Evolutionary conservation across 257 asterid species (phyloP).

Genomic region (Jasminum sambac): DNA sequence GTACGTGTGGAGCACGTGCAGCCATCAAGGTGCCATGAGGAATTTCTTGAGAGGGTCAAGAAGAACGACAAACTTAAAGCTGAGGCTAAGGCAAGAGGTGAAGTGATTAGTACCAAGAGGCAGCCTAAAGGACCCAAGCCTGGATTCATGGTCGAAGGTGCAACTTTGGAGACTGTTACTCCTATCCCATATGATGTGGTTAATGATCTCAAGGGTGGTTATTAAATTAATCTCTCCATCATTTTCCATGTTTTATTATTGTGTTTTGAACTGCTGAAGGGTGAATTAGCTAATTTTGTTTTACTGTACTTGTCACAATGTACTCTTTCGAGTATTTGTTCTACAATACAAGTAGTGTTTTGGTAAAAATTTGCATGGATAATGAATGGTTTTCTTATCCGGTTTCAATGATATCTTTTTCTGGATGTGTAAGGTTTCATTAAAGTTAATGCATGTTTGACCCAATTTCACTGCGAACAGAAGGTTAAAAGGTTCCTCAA

Average conservation of each 20-base stretch:
- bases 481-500: too few relatives aligned
- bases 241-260: not conserved
- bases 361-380: not conserved
- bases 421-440: too few relatives aligned
- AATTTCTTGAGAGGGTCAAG: conserved; percentile 49
- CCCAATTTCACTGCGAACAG: too few relatives aligned
- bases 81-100: conserved; percentile 71
- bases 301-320: not conserved
- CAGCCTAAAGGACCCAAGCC: conserved; percentile 82
- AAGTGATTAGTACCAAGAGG: conserved; percentile 73
- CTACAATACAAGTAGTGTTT: not conserved
- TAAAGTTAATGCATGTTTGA: too few relatives aligned
- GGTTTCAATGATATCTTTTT: too few relatives aligned
- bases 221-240: conserved; percentile 27
- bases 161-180: conserved; percentile 76
- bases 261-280: not conserved
- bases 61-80: conserved; percentile 69
- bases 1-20: conserved; percentile 77
- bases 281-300: not conserved
- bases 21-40: conserved; percentile 72
- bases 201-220: conserved; percentile 95
- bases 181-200: conserved; percentile 93
- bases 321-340: not conserved
- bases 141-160: conserved; percentile 78
- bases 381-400: too few relatives aligned